Evolutionary conservation across 768 basidiomycete species (phyloP).

Genomic region (Amanita molliuscula): DNA sequence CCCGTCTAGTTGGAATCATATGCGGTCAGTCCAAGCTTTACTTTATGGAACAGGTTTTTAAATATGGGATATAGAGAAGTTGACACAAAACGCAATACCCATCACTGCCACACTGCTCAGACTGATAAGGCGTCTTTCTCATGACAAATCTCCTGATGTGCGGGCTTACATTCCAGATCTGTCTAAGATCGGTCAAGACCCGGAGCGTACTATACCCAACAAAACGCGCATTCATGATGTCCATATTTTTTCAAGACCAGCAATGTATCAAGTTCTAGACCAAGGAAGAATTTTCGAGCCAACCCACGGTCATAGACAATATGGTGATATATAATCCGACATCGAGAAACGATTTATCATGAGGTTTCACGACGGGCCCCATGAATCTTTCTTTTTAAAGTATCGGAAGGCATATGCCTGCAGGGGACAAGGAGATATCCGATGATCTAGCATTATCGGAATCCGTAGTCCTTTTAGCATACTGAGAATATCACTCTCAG

Average conservation of each 20-base stretch:
- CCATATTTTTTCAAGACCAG: constrained; percentile 25
- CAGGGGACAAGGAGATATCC: not conserved
- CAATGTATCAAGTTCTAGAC: not conserved
- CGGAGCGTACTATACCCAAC: not conserved
- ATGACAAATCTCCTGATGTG: constrained; percentile 52
- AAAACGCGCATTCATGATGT: constrained; percentile 9
- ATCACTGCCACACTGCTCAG: constrained; percentile 25
- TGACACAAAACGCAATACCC: constrained; percentile 16
- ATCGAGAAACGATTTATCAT: not conserved
- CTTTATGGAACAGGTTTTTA: not conserved
- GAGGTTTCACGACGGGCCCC: not conserved
- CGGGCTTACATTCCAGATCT: constrained; percentile 41
- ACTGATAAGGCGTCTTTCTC: constrained; percentile 36
- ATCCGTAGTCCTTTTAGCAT: not conserved
- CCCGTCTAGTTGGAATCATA: constrained; percentile 55
- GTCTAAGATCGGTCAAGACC: constrained; percentile 8
- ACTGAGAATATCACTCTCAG: not conserved
- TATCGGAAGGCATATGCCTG: not conserved
- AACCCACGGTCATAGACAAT: not conserved
- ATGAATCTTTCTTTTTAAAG: not conserved
- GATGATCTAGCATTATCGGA: not conserved
- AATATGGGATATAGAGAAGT: constrained; percentile 17
- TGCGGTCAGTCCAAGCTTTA: constrained; percentile 33
- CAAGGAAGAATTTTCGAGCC: not conserved
- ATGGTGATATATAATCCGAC: not conserved